Evolutionary conservation across 2,329 filamentous ascomycete genomes (phyloP), one percentile per base, ranked within the genome.

Genomic region (Xylaria sp.): DNA sequence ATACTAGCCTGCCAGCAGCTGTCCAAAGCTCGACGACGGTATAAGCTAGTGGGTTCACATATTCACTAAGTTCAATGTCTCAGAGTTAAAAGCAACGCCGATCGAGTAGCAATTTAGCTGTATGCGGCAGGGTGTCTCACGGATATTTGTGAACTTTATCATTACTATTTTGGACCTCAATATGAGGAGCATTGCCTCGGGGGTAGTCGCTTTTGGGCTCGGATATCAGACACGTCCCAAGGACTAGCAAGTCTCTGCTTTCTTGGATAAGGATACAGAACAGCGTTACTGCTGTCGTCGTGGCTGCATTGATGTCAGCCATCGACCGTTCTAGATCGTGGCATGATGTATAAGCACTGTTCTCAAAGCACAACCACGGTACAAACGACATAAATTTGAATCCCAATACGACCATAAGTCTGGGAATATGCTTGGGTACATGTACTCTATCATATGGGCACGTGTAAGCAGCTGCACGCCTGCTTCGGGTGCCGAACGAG

Each of bases 271-370:
- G 56, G 49, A 29, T 38, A 57, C 57, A 50, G 57, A 17, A 22
- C 57, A 11, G 39, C 47, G 25, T 44, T 45, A 45, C 29, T 54
- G n/a, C 22, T 49, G 47, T 59, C 50, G 15, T 29, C 29, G 57
- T 57, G 65, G 61, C 54, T 60, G 61, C 54, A 54, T 57, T n/a
- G 49, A 55, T 47, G 31, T 59, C 45, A 64, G 67, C 61, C 42
- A 67, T 61, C 29, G 64, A 47, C 61, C 58, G 64, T 58, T 69
- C 67, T 67, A 65, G 67, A 69, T 49, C 61, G 44, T 22, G 33
- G 45, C 39, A 33, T 44, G 13, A 54, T 31, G 36, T 33, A 42
- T 42, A n/a, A n/a, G n/a, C n/a, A n/a, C n/a, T n/a, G 10, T 60
- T 39, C 17, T 27, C 22, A 42, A 20, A 7, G 20, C 36, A 36